Evolutionary conservation across 2,329 filamentous ascomycete genomes (phyloP).

Genomic region (Endoconidiophora polonica): DNA sequence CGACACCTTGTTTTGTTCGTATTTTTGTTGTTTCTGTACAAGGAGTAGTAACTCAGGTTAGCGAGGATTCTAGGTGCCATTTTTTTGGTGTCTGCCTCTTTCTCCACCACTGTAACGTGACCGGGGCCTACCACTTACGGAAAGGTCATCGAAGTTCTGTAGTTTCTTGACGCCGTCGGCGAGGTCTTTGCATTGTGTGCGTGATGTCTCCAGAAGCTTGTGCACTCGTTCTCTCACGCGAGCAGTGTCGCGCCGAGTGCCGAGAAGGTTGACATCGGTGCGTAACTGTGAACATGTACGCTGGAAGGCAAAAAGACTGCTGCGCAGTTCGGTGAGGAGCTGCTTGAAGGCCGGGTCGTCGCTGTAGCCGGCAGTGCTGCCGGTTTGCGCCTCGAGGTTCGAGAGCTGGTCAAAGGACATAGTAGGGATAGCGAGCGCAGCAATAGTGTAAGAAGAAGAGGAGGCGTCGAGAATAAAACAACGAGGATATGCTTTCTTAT

Average conservation of each 20-base stretch:
- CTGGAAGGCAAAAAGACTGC: constrained; percentile 76
- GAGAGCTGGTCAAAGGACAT: constrained; percentile 92
- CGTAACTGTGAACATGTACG: constrained; percentile 74
- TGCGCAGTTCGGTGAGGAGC: constrained; percentile 67
- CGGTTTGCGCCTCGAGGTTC: constrained; percentile 63
- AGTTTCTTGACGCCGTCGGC: constrained; percentile 89
- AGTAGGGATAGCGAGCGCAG: neutral
- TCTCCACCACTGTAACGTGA: too few relatives aligned
- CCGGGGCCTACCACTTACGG: constrained; percentile 29
- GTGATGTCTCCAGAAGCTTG: constrained; percentile 71
- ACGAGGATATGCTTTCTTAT: neutral
- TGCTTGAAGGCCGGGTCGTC: constrained; percentile 87
- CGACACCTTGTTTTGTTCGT: constrained; percentile 87
- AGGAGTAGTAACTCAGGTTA: neutral
- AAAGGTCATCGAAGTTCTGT: constrained; percentile 70
- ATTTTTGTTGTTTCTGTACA: constrained; percentile 74
- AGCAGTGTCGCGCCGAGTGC: constrained; percentile 81
- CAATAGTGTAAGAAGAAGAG: neutral
- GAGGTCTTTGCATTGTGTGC: constrained; percentile 73
- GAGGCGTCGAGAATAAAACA: neutral
- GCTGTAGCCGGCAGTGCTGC: constrained; percentile 47
- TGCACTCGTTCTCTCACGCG: constrained; percentile 82
- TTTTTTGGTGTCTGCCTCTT: neutral
- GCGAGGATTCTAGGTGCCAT: neutral
- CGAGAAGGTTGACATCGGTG: constrained; percentile 69